Evolutionary conservation across 176 grass and related monocot species (phyloP), one percentile per base, ranked within the genome.

Genomic region (Calamus simplicifolius): DNA sequence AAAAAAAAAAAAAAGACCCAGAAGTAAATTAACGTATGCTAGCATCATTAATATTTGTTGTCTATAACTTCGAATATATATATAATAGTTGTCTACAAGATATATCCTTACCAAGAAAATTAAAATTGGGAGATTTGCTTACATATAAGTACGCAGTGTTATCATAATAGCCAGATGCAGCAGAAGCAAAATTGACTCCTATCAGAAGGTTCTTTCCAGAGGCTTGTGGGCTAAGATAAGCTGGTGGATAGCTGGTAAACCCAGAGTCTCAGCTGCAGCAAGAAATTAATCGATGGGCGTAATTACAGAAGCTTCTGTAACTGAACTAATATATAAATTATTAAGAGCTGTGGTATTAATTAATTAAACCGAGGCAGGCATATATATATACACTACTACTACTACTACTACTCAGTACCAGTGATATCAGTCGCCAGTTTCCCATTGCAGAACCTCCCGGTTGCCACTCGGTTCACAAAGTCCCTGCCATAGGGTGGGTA

Each of bases 401-500:
- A n/a, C n/a, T n/a, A n/a, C n/a, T n/a, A n/a, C n/a, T 6, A 29
- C 48, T 8, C 49, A n/a, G n/a, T n/a, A 95, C 92, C 92, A 16
- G 92, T 97, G 71, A 98, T 78, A 21, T 98, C 93, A 21, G 93
- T 98, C 0, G 93, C 87, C 4, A 98, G 71, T 67, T 80, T 91
- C 38, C 93, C 93, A 19, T 98, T 98, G 81, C 93, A 98, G 76
- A 98, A 98, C 78, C 93, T 87, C 27, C 93, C 93, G 0, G 93
- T 98, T 5, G 93, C 55, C 30, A 49, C 72, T 19, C 57, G 81
- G 75, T 92, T 85, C 69, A 59, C 50, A 78, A 88, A 98, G 75
- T 98, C 93, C 70, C 87, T 61, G 19, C 93, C 93, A 49, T 98
- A 98, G 25, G 93, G 93, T 2, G 87, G 87, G 53, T 73, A 98